Base-by-base conservation (phyloP, 805 yeast species). In the Yamadazyma tumulicola region DNA sequence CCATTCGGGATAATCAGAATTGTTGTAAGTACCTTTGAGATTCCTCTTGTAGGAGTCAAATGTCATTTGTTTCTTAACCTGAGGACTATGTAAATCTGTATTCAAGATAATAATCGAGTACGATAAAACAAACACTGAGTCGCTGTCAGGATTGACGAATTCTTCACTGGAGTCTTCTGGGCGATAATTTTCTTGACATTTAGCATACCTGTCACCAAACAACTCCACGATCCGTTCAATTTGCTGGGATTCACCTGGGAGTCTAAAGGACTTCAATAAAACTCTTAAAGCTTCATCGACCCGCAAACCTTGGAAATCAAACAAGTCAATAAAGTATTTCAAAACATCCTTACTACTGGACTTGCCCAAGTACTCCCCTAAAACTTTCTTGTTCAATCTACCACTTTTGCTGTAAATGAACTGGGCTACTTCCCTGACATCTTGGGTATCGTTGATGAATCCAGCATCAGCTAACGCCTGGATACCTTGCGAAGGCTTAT, bases 241-340 rank as follows among this genome's bases (percentile, higher is more conserved):
- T 57, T 87, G 96, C 52, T 88, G 97, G 0, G 97, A 84, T 61
- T 93, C 99, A 40, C 99, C 99, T 1, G 97, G 97, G 31, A 93
- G 69, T 56, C 98, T 75, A 54, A 93, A 91, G 14, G 84, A 75
- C 37, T 85, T 83, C 46, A 94, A 67, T 40, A 93, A 58, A 37
- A 85, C 70, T 50, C 99, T 74, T 34, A 93, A 66, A 0, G 96
- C 96, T 58, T 91, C 97, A 57, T 93, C 99, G 2, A 94, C 91
- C 51, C 98, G 71, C 47, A 84, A 65, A 13, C 76, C 82, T 23
- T 69, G 64, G 54, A 89, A 89, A 38, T 89, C 91, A 54, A 91
- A 82, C 35, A 78, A 57, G 1, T 67, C 64, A 44, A 91, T 74
- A 52, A 87, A 93, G 31, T 73, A 65, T 31, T 67, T 67, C 45